Conservation (phyloP, 148 eudicot genomes). For the Salicornia ramosissima region DNA sequence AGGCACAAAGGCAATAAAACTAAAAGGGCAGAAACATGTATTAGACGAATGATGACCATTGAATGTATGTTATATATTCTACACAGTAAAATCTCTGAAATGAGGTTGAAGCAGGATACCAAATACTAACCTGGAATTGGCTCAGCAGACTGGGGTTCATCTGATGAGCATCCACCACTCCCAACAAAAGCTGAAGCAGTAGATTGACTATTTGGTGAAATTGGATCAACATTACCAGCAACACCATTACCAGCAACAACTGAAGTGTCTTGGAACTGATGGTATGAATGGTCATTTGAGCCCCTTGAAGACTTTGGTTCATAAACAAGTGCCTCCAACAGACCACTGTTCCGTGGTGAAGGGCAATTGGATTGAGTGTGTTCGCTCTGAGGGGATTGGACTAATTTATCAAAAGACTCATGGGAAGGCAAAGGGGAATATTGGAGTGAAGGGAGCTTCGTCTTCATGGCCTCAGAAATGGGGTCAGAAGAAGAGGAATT, state of each 20-base stretch:
- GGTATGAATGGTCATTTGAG: slow-evolving; percentile 29
- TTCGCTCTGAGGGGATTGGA: slow-evolving; percentile 56
- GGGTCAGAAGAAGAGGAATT: slow-evolving; percentile 67
- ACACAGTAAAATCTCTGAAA: too few species aligned
- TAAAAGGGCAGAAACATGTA: not conserved
- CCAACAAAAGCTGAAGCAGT: slow-evolving; percentile 45
- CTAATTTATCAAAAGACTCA: slow-evolving; percentile 55
- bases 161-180: slow-evolving; percentile 45
- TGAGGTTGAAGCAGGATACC: not conserved
- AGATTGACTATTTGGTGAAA: slow-evolving; percentile 70
- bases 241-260: slow-evolving; percentile 24
- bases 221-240: slow-evolving; percentile 45
- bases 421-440: slow-evolving; percentile 55
- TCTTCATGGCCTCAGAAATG: slow-evolving; percentile 58
- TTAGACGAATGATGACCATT: not conserved
- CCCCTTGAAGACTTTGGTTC: slow-evolving; percentile 45
- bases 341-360: slow-evolving; percentile 53
- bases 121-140: slow-evolving; percentile 36
- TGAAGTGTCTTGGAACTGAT: slow-evolving; percentile 28
- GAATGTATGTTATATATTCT: not conserved
- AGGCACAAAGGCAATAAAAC: not conserved
- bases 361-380: slow-evolving; percentile 47
- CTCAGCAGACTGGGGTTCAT: slow-evolving; percentile 45
- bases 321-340: slow-evolving; percentile 65
- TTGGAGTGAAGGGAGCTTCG: slow-evolving; percentile 99